Percentiles rank a stretch among this genome's conserved stretches.
Conservation (phyloP, 2,329 filamentous ascomycete species). For the Aspergillus glaucus region DNA sequence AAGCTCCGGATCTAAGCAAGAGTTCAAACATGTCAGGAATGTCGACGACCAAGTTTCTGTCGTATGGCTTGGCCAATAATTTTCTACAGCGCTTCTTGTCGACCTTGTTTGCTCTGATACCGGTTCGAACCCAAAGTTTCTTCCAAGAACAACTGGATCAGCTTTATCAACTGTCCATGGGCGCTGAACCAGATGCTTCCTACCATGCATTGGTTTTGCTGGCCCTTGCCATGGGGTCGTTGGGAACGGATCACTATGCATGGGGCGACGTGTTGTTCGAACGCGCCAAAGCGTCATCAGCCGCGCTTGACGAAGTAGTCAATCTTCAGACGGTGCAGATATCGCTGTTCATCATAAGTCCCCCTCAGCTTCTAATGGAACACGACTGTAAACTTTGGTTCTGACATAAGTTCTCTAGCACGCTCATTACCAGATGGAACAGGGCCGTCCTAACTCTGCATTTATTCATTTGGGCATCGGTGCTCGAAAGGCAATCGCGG, state of each 20-base stretch:
- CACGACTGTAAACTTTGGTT: not conserved
- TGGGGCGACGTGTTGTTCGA: constrained; percentile 40
- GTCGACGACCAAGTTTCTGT: constrained; percentile 30
- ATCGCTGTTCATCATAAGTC: constrained; percentile 43
- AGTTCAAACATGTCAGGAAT: constrained; percentile 16
- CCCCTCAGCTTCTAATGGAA: not conserved
- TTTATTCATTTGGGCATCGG: constrained; percentile 39
- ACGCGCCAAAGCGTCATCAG: constrained; percentile 35
- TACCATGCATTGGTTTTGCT: constrained; percentile 35
- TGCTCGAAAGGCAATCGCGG: constrained; percentile 38
- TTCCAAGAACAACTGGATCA: constrained; percentile 31
- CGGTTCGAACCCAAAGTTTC: constrained; percentile 29
- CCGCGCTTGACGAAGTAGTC: constrained; percentile 38
- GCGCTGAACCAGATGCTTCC: constrained; percentile 28
- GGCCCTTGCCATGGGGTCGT: constrained; percentile 31
- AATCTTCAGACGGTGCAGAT: constrained; percentile 42
- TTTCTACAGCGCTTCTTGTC: constrained; percentile 39
- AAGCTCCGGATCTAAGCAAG: constrained; percentile 25
- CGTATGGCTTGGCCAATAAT: constrained; percentile 31
- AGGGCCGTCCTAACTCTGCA: constrained; percentile 38
- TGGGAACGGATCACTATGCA: constrained; percentile 34
- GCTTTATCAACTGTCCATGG: constrained; percentile 27
- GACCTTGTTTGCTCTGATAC: constrained; percentile 35
- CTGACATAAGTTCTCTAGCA: constrained; percentile 16
- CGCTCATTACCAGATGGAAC: constrained; percentile 42